Evolutionary conservation across 1,284 basidiomycete genomes (phyloP).

Genomic region (Cutaneotrichosporon sp.): DNA sequence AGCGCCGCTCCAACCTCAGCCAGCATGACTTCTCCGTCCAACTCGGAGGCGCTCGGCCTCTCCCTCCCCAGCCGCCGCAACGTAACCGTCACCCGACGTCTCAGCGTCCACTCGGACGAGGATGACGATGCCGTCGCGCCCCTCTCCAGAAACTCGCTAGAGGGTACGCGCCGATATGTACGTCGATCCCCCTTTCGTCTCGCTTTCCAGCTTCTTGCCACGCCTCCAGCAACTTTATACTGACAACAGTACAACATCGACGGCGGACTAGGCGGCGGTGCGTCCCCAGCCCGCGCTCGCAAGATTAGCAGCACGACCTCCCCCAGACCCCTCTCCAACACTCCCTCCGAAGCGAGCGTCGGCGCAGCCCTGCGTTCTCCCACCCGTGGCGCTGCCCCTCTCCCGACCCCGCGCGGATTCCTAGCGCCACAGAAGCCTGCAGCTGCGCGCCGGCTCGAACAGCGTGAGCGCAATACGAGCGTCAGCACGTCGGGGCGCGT

Average conservation of each 20-base stretch:
- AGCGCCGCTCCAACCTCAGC: constrained; percentile 1
- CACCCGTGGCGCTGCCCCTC: constrained; percentile 28
- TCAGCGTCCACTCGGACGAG: constrained; percentile 23
- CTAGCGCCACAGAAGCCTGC: constrained; percentile 46
- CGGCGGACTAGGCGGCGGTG: constrained; percentile 1
- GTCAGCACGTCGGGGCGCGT: constrained; percentile 23
- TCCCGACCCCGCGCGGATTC: constrained; percentile 45
- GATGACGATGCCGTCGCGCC: constrained; percentile 24
- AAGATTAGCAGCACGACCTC: constrained; percentile 19
- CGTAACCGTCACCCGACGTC: constrained; percentile 23
- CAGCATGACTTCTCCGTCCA: constrained; percentile 21
- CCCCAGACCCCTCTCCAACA: constrained; percentile 18
- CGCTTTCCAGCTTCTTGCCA: neutral
- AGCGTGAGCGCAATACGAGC: constrained; percentile 29
- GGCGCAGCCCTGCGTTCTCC: constrained; percentile 28
- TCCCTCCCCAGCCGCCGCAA: constrained; percentile 24
- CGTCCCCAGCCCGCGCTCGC: constrained; percentile 5
- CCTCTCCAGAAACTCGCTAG: constrained; percentile 22
- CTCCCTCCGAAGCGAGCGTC: constrained; percentile 24
- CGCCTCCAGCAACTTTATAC: neutral
- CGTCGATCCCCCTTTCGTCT: constrained; percentile 6
- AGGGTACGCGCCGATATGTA: constrained; percentile 28
- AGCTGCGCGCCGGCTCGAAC: constrained; percentile 39
- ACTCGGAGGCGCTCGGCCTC: constrained; percentile 20
- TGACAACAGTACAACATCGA: constrained; percentile 18